Conservation (phyloP, 192 early-diverging fungal species). For the Dissophora globulifera region DNA sequence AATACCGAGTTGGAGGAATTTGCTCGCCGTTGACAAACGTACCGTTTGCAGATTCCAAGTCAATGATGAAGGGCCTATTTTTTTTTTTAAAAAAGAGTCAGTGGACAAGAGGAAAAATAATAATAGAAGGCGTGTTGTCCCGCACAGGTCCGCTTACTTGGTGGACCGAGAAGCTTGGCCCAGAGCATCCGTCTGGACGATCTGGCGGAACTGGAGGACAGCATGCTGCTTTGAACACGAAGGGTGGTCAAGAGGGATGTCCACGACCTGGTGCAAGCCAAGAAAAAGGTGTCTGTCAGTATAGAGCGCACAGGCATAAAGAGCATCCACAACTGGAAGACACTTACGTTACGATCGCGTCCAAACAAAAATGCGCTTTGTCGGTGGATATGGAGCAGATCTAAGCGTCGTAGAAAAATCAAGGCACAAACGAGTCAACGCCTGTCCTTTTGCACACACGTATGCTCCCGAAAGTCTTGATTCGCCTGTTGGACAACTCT, state of each 20-base stretch:
- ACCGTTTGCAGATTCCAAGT: conserved; percentile 92
- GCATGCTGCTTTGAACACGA: conserved; percentile 96
- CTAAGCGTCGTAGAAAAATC: too few relatives aligned
- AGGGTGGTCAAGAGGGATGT: conserved; percentile 95
- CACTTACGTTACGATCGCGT: conserved; percentile 77
- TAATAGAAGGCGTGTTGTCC: not conserved
- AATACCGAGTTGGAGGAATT: conserved; percentile 81
- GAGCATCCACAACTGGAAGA: not conserved
- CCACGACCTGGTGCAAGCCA: conserved; percentile 67
- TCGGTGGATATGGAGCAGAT: conserved; percentile 85
- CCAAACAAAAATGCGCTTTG: conserved; percentile 91
- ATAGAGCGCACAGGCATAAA: not conserved
- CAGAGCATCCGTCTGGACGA: conserved; percentile 59
- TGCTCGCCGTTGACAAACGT: conserved; percentile 85
- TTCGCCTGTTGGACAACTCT: too few relatives aligned
- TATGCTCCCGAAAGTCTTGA: too few relatives aligned
- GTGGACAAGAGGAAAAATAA: not conserved
- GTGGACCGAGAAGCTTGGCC: conserved; percentile 57
- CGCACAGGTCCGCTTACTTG: conserved; percentile 59
- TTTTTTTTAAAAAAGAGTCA: too few relatives aligned
- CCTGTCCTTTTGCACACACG: too few relatives aligned
- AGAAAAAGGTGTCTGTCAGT: not conserved
- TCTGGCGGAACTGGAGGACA: conserved; percentile 86
- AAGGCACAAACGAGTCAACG: too few relatives aligned
- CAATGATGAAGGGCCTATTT: conserved; percentile 89